Conservation (phyloP, 2,329 filamentous ascomycete species). For the Pseudogymnoascus sp. region DNA sequence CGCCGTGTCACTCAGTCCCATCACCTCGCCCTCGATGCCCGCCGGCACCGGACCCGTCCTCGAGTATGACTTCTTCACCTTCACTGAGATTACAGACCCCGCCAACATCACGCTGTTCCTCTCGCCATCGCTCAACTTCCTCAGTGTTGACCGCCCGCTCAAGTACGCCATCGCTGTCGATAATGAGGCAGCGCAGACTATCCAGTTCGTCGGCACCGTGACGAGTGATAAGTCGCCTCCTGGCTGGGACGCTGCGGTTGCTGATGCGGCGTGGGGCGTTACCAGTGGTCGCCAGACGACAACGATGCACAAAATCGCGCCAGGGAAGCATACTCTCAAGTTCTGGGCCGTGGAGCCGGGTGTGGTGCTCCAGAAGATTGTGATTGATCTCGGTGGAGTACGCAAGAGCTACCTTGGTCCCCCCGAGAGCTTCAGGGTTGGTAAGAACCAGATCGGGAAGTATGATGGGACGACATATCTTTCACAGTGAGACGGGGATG, state of each 20-base stretch:
- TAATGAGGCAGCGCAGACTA: slow-evolving; percentile 28
- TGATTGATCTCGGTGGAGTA: slow-evolving; percentile 35
- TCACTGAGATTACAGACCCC: slow-evolving; percentile 31
- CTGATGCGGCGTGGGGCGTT: slow-evolving; percentile 24
- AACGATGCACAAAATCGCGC: slow-evolving; percentile 22
- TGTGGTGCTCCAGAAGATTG: slow-evolving; percentile 33
- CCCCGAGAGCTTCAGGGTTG: slow-evolving; percentile 29
- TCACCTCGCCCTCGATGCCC: slow-evolving; percentile 41
- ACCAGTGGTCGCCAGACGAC: slow-evolving; percentile 18
- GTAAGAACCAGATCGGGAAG: slow-evolving; percentile 11
- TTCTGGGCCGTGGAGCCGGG: slow-evolving; percentile 31
- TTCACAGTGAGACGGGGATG: background rate
- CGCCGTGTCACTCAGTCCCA: slow-evolving; percentile 48
- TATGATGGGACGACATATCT: slow-evolving; percentile 5
- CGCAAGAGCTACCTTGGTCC: slow-evolving; percentile 34
- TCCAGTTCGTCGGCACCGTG: slow-evolving; percentile 26
- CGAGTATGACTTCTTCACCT: slow-evolving; percentile 52
- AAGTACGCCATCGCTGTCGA: slow-evolving; percentile 43
- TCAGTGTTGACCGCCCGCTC: slow-evolving; percentile 40
- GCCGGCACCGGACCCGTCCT: slow-evolving; percentile 44
- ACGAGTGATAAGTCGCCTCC: slow-evolving; percentile 20
- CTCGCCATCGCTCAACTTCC: slow-evolving; percentile 45
- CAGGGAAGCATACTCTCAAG: slow-evolving; percentile 27
- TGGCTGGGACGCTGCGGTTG: slow-evolving; percentile 19
- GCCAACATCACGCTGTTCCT: slow-evolving; percentile 41